These are phyloP conservation scores for Davidsoniella neocaledoniae DNA, from an alignment of 2,329 filamentous ascomycete species.

Conservation along the genomic window DNA sequence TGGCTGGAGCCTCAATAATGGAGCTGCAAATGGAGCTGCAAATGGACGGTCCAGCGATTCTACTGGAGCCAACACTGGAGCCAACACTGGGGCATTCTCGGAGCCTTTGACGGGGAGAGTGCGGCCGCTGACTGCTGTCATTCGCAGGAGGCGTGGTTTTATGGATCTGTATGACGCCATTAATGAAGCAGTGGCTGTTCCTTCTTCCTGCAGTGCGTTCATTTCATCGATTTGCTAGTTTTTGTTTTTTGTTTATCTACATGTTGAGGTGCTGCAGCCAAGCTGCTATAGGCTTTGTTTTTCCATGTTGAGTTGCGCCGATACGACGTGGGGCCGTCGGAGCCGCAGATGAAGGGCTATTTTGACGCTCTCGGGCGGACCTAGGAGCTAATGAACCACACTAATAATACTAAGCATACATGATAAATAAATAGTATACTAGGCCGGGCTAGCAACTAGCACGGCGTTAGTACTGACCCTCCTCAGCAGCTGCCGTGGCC, in stretches of 20 bases:
- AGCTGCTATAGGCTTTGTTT: neutral
- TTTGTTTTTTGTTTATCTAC: neutral
- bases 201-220: conserved; percentile 2
- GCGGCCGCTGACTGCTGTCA: neutral
- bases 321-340: conserved; percentile 10
- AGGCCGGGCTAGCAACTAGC: neutral
- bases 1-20: conserved; percentile 10
- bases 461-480: neutral
- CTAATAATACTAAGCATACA: neutral
- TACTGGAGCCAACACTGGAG: too few species aligned
- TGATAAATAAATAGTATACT: too few species aligned
- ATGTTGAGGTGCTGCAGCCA: neutral
- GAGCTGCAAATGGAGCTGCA: conserved; percentile 11
- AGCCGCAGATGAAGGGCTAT: conserved; percentile 6
- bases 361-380: conserved; percentile 5
- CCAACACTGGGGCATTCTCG: conserved; percentile 2
- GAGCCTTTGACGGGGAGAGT: neutral
- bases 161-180: conserved; percentile 10
- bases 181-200: neutral
- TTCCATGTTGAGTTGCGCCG: conserved; percentile 9
- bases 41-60: neutral
- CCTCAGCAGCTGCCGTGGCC: too few species aligned
- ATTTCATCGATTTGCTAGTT: neutral
- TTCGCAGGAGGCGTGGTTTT: neutral
- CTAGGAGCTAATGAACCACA: conserved; percentile 3